These are phyloP conservation scores for Marchantia polymorpha DNA, from an alignment of 225 moss, liverwort and hornwort genomes.

Conservation along the genomic window DNA sequence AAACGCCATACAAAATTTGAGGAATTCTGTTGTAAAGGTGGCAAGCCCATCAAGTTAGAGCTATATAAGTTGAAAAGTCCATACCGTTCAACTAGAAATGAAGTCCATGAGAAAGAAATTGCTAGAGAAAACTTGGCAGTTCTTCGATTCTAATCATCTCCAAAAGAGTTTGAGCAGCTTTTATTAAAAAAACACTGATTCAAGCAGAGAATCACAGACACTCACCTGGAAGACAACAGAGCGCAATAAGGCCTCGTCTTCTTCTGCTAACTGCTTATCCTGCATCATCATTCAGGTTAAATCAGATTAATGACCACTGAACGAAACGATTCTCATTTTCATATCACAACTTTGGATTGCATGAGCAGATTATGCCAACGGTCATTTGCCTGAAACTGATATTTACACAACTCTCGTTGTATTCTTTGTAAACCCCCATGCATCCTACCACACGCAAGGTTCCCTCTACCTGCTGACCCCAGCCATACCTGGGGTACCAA, in stretches of 20 bases:
- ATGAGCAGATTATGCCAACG: background rate
- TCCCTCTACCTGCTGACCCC: too few relatives aligned
- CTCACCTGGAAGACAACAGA: slow-evolving; percentile 80
- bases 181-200: too few relatives aligned
- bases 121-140: background rate
- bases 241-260: slow-evolving; percentile 70
- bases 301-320: background rate
- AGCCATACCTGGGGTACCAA: too few relatives aligned
- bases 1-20: slow-evolving; percentile 60
- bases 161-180: background rate
- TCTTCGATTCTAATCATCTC: background rate
- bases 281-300: slow-evolving; percentile 22
- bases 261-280: slow-evolving; percentile 71
- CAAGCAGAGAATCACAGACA: background rate
- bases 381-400: too few relatives aligned
- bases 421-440: background rate
- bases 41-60: background rate
- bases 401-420: background rate
- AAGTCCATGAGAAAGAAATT: background rate
- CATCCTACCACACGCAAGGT: background rate
- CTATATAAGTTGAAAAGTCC: background rate
- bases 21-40: slow-evolving; percentile 47
- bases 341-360: background rate
- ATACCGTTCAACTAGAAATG: background rate
- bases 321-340: background rate